Evolutionary conservation across 257 asterid species (phyloP).

Genomic region (Euphrasia confusa): DNA sequence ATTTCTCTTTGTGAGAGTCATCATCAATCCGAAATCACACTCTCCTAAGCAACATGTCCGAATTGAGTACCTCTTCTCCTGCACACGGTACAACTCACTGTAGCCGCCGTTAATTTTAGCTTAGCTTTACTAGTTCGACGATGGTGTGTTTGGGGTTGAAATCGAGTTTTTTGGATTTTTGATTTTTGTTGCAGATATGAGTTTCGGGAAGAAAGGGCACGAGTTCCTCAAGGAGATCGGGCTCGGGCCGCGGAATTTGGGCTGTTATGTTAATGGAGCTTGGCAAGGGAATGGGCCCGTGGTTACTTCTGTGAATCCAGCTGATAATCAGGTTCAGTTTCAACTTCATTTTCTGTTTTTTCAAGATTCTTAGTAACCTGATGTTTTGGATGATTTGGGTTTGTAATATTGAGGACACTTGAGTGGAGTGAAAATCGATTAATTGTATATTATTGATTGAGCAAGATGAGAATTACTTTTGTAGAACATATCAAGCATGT

Average conservation of each 20-base stretch:
- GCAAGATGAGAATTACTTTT: not conserved
- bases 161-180: conserved; percentile 11
- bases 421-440: not conserved
- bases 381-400: not conserved
- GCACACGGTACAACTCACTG: conserved; percentile 38
- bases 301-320: conserved; percentile 62
- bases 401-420: conserved; percentile 13
- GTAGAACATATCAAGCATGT: not conserved
- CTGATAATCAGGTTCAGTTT: conserved; percentile 61
- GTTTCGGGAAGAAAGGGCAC: conserved; percentile 63
- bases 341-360: not conserved
- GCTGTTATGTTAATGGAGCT: conserved; percentile 61
- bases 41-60: conserved; percentile 35
- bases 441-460: not conserved
- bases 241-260: conserved; percentile 60
- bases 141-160: conserved; percentile 3
- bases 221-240: conserved; percentile 80
- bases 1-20: conserved; percentile 16
- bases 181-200: conserved; percentile 50
- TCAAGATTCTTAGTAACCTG: not conserved
- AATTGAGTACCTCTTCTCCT: conserved; percentile 56
- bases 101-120: not conserved
- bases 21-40: not conserved
- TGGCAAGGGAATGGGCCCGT: conserved; percentile 85
- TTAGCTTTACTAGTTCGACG: not conserved